A percentile compares a stretch with the other conserved stretches of the same genome.
These are phyloP conservation scores for Pseudoneurospora amorphoporcata DNA, from an alignment of 495 filamentous ascomycete species.

Conservation along the genomic window DNA sequence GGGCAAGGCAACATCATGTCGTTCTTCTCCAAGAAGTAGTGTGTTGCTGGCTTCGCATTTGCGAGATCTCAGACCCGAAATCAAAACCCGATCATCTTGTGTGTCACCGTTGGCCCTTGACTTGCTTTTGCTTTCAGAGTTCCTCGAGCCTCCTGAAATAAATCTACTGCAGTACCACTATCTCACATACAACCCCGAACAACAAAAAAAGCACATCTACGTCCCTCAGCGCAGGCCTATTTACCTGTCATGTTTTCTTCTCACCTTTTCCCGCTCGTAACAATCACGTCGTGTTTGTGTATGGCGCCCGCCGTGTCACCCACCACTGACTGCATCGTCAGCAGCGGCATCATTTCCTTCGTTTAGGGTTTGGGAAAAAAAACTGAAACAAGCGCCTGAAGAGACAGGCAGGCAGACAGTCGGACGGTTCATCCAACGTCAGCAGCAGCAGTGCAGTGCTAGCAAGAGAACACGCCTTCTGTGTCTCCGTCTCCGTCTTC, in stretches of 20 bases:
- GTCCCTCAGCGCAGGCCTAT: too few relatives aligned
- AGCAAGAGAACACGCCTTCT: not conserved
- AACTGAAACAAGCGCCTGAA: not conserved
- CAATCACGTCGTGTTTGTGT: not conserved
- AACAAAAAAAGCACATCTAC: not conserved
- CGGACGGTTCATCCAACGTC: not conserved
- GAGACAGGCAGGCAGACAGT: not conserved
- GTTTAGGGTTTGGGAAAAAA: not conserved
- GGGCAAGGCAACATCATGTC: conserved; percentile 85
- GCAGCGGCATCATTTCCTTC: not conserved
- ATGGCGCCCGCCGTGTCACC: not conserved
- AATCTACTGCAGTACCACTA: not conserved
- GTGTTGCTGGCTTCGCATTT: not conserved
- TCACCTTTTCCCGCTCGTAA: not conserved
- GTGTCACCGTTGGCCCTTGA: not conserved
- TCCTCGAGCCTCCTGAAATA: not conserved
- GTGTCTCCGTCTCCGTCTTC: not conserved
- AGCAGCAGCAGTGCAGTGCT: not conserved
- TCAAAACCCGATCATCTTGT: not conserved
- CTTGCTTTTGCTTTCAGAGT: not conserved
- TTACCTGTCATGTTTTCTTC: not conserved
- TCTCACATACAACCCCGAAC: not conserved
- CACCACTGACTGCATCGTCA: not conserved
- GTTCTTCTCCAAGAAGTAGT: conserved; percentile 78
- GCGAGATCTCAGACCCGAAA: not conserved